Percentiles rank a stretch among this genome's conserved stretches.
phyloP scores from a whole-genome alignment of 495 filamentous ascomycete genomes.

The Talaromyces adpressus region DNA sequence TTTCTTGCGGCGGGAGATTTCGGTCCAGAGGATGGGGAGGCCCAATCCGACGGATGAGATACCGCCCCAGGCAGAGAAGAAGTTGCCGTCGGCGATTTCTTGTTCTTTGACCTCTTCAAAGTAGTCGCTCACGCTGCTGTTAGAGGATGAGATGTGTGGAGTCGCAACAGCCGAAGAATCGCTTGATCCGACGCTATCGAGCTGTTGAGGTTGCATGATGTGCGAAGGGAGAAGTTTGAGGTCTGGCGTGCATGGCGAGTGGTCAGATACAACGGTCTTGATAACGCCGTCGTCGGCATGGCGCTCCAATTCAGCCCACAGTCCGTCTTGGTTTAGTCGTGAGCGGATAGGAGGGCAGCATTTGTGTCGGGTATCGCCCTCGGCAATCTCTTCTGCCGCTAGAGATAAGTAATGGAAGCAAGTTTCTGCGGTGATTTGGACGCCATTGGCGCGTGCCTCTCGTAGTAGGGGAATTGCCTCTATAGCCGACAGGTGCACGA shows the following conservation, averaged over 20 bases:
- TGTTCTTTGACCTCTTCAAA: conserved; percentile 10
- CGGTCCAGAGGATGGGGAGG: conserved; percentile 84
- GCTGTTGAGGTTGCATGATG: conserved; percentile 27
- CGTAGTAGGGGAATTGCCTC: conserved; percentile 88
- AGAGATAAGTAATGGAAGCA: conserved; percentile 98
- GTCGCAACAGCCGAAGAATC: conserved; percentile 3
- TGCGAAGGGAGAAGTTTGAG: conserved; percentile 78
- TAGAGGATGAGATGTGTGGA: background rate
- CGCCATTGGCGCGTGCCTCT: conserved; percentile 65
- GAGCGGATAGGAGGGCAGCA: conserved; percentile 94
- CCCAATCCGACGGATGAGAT: conserved; percentile 92
- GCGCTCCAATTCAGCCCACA: conserved; percentile 74
- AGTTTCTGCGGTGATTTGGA: conserved; percentile 94
- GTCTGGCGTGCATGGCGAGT: conserved; percentile 92
- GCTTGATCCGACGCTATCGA: background rate
- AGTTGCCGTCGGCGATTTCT: conserved; percentile 58
- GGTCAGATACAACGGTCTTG: conserved; percentile 91
- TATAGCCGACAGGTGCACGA: conserved; percentile 89
- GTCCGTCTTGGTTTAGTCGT: conserved; percentile 73
- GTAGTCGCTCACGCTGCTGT: conserved; percentile 5
- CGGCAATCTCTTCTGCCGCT: conserved; percentile 73
- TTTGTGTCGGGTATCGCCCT: conserved; percentile 93
- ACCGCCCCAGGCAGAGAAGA: conserved; percentile 94
- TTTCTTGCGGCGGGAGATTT: conserved; percentile 51
- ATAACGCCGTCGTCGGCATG: conserved; percentile 67